Conservation (phyloP, 2,329 filamentous ascomycete genomes). For the Aspergillus sp. region DNA sequence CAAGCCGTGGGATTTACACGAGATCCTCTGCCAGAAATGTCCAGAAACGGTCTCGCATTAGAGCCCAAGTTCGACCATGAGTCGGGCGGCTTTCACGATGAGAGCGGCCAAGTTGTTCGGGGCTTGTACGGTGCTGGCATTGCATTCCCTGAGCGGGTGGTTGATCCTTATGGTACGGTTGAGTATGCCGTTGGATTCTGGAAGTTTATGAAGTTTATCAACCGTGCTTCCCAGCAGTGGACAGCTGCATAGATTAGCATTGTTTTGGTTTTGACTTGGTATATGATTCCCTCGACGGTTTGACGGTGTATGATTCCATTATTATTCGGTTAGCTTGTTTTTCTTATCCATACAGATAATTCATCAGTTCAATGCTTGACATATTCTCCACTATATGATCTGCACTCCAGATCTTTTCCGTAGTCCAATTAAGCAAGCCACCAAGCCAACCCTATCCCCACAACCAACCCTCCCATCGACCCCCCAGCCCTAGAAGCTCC, state of each 20-base stretch:
- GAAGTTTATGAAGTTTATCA: constrained; percentile 62
- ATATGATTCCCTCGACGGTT: not conserved
- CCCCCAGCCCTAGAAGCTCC: not conserved
- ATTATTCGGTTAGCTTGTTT: not conserved
- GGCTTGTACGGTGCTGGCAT: constrained; percentile 60
- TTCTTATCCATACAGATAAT: too few species aligned
- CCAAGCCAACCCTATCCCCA: not conserved
- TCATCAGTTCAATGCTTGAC: too few species aligned
- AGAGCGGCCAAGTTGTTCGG: constrained; percentile 38
- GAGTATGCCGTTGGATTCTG: constrained; percentile 60
- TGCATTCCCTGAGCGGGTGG: constrained; percentile 58
- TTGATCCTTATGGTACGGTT: constrained; percentile 57
- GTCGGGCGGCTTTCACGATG: constrained; percentile 46
- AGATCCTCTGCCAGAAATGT: constrained; percentile 47
- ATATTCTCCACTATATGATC: too few species aligned
- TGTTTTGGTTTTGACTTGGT: not conserved
- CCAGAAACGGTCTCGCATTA: constrained; percentile 24
- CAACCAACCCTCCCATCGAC: constrained; percentile 2
- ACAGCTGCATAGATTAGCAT: constrained; percentile 5
- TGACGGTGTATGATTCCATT: not conserved
- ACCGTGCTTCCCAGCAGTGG: constrained; percentile 53
- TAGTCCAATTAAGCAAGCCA: too few species aligned
- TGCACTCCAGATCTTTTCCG: too few species aligned
- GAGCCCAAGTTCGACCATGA: constrained; percentile 25
- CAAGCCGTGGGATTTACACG: constrained; percentile 57